Base-by-base conservation (phyloP, 306 rosid species). In the Medicago arabica region DNA sequence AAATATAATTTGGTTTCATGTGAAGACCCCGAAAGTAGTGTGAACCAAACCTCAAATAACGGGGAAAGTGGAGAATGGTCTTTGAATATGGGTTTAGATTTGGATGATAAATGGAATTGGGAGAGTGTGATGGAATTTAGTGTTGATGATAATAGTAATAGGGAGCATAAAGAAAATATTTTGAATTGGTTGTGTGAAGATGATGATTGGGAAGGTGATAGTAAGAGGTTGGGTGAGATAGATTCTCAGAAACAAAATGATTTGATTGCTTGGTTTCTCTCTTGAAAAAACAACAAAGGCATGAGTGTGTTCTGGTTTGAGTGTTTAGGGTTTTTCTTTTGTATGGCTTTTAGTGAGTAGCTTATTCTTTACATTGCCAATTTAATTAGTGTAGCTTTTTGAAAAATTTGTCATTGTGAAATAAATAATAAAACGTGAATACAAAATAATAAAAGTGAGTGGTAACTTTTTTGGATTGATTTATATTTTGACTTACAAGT, bases 211-310 rank as follows among this genome's bases (percentile, higher is more conserved):
- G 88, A 82, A 74, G 67, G 63, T 2, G 77, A 64, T 43, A 21
- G 16, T 83, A 66, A 72, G n/a, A 51, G 75, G 0, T 59, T 75
- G 51, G 85, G 28, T 41, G 79, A 83, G 74, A 53, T 71, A 5
- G 86, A 82, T 80, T 23, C 65, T 14, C 76, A 83, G 5, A 81
- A 59, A n/a, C 88, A 83, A 41, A 80, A 83, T 41, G 91, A 83
- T 0, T 43, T 85, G 47, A 58, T 84, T 23, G 83, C 86, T 61
- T 85, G 91, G 90, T 78, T 92, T 64, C 87, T 89, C 13, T 88
- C 92, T 51, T 91, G 80, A 88, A 43, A 3, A 55, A 4, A 16
- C 41, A 34, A 10, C 18, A 31, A 10, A 8, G 9, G 1, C 14
- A 19, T 57, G 15, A 10, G 10, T 55, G 9, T 58, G 64, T 58